Base-by-base conservation (phyloP, 805 yeast species). In the Hagleromyces aurorensis region DNA sequence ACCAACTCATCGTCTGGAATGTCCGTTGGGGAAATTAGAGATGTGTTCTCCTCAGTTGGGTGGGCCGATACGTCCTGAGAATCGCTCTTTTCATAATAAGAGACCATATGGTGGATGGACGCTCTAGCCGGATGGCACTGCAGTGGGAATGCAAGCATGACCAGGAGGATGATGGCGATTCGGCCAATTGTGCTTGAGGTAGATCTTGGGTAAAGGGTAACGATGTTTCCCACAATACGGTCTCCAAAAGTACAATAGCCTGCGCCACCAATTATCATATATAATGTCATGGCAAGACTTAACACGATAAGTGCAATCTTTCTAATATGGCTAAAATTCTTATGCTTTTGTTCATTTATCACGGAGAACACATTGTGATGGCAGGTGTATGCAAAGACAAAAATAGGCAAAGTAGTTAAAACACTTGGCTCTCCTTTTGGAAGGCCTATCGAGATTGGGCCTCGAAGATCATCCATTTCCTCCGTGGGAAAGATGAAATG, bases 351-450 rank as follows among this genome's bases (percentile, higher is more conserved):
- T 59, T 89, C 97, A 47, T 87, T 89, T 32, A 86, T 71, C 32
- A 87, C 72, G 1, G 94, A 75, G 47, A 84, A 85, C 85, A 84
- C 84, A 59, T 89, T 89, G 55, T 89, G 96, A 50, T 89, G 96
- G 47, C 96, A 91, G 0, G 97, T 89, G 57, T 76, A 89, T 0
- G 96, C 95, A 64, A 89, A 87, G 9, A 89, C 89, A 43, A 86
- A 77, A 40, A 87, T 81, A n/a, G 96, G 93, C 52, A 87, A 74
- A 7, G 91, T 75, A 14, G 80, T 67, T 12, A 87, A 65, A n/a
- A 75, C 61, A 3, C 69, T 53, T 0, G 65, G 43, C 10, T 65
- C 50, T 4, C 68, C 57, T 15, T 50, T 46, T 2, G 84, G 83
- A 21, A 52, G 48, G 37, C 73, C 37, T 41, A 65, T 33, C 34